phyloP scores from a whole-genome alignment of 805 yeast species.

The Candida chauliodis region DNA sequence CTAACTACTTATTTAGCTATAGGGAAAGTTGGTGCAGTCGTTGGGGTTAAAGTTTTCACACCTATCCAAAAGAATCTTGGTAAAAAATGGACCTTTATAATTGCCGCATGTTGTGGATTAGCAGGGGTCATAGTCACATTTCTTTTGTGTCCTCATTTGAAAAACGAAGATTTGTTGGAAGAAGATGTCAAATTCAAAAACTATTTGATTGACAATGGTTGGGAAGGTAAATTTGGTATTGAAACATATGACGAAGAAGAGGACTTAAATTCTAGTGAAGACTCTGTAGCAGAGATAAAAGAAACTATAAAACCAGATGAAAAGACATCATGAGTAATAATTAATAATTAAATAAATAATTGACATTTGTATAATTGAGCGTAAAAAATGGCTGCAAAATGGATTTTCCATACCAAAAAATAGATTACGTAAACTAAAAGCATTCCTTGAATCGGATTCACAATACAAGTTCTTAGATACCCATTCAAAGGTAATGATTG shows the following conservation, averaged over 20 bases:
- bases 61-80: constrained; percentile 67
- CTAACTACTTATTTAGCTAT: constrained; percentile 39
- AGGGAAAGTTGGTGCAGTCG: constrained; percentile 84
- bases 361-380: too few species aligned
- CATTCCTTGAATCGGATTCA: too few species aligned
- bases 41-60: constrained; percentile 70
- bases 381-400: too few species aligned
- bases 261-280: constrained; percentile 16
- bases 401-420: too few species aligned
- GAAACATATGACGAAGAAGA: constrained; percentile 17
- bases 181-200: constrained; percentile 63
- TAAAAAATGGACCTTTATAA: constrained; percentile 70
- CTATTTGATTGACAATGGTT: constrained; percentile 57
- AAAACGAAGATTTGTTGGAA: constrained; percentile 63
- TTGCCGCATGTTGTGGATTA: constrained; percentile 70
- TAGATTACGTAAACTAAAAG: not conserved
- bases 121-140: constrained; percentile 59
- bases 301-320: not conserved
- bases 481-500: too few species aligned
- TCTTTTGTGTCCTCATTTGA: constrained; percentile 64
- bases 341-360: too few species aligned
- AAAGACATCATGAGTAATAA: too few species aligned
- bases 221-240: constrained; percentile 47
- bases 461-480: too few species aligned
- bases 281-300: not conserved